Base-by-base conservation (phyloP, 345 rosid genomes). In the Excoecaria agallocha region DNA sequence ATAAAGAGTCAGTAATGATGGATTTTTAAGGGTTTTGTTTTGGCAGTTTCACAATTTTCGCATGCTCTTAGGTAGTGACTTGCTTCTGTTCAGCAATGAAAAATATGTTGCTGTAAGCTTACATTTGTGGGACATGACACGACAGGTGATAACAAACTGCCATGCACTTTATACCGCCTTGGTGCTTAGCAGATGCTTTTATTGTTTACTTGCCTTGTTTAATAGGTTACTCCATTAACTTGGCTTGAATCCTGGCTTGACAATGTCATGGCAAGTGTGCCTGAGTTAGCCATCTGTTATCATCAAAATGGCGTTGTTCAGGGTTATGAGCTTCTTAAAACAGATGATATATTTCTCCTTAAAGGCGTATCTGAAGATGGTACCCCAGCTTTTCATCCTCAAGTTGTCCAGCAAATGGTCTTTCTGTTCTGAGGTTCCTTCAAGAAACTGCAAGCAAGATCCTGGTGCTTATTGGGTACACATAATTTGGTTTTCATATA, bases 201-300 rank as follows among this genome's bases (percentile, higher is more conserved):
- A 59, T 78, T 19, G 22, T 57, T 35, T 64, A 56, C 46, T 54
- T 39, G 30, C 68, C 16, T 19, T 57, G 19, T 74, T 46, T 70
- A 39, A 64, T 83, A 92, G 98, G 92, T 94, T 61, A 92, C 97
- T 51, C 91, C 98, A 20, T 75, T 92, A 76, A 94, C 90, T 15
- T 94, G 98, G 98, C 97, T 94, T 76, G 98, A 94, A 74, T 94
- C 97, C 71, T 92, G 98, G 98, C 97, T 94, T 72, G 98, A 94
- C 78, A 94, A 94, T 81, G 86, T 94, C 73, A 94, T 92, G 98
- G 97, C 98, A 10, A 92, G 97, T 87, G 98, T 86, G 74, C 98
- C 98, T 25, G 98, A 94, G 86, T 79, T 94, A 77, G 98, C 98
- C 72, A 94, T 94, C 68, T 94, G 98, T 80, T 94, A 94, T 79